Percentiles rank a stretch among this genome's conserved stretches.
Conservation (phyloP, 805 yeast genomes). For the Saccharomycopsis malanga region DNA sequence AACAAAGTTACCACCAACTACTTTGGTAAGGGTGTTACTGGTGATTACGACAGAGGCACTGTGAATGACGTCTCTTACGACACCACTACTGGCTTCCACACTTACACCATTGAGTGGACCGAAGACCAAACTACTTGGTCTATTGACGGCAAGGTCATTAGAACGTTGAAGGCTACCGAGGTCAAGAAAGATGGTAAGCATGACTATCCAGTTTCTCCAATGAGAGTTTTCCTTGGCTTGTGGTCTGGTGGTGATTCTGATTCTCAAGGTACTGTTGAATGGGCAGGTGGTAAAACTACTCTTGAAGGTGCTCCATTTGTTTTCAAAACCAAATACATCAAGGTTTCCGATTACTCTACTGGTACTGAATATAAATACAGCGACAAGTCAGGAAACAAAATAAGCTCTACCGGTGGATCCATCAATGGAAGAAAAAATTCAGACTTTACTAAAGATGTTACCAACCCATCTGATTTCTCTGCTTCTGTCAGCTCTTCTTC, state of each 20-base stretch:
- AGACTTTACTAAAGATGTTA: constrained; percentile 5
- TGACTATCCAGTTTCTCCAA: constrained; percentile 88
- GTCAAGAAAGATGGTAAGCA: constrained; percentile 38
- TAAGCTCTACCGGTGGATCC: constrained; percentile 11
- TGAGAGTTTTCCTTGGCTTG: constrained; percentile 59
- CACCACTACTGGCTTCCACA: constrained; percentile 58
- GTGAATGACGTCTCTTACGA: constrained; percentile 48
- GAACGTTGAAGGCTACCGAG: constrained; percentile 41
- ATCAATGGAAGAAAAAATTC: constrained; percentile 16
- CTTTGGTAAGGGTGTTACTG: constrained; percentile 74
- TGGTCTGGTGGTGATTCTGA: constrained; percentile 81
- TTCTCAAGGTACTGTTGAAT: constrained; percentile 64
- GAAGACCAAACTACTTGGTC: constrained; percentile 59
- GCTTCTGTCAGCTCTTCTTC: constrained; percentile 1
- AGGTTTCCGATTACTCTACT: constrained; percentile 62
- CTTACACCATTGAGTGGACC: constrained; percentile 83
- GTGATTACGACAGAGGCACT: constrained; percentile 71
- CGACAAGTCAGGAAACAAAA: constrained; percentile 33
- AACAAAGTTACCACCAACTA: constrained; percentile 70
- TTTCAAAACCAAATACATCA: constrained; percentile 53
- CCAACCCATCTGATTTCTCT: neutral
- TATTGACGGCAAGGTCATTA: constrained; percentile 59
- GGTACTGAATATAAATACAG: constrained; percentile 54
- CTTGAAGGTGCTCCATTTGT: constrained; percentile 60
- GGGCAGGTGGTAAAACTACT: constrained; percentile 78